phyloP scores from a whole-genome alignment of 2,329 filamentous ascomycete genomes.

The Exophiala sp. region DNA sequence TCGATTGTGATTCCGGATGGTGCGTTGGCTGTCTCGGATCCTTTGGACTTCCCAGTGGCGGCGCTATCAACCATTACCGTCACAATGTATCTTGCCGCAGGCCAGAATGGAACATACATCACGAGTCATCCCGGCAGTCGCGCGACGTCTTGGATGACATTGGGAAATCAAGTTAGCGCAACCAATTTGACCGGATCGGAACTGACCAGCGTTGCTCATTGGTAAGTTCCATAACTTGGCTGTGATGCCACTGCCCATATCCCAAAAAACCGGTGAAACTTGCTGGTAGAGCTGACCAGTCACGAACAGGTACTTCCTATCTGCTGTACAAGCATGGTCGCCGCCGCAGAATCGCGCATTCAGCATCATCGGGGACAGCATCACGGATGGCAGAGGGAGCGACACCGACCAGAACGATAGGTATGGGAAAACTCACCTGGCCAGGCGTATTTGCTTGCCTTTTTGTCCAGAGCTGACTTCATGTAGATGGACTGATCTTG shows the following conservation, averaged over 20 bases:
- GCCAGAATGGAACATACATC: conserved; percentile 56
- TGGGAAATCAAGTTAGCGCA: conserved; percentile 55
- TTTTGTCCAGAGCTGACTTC: neutral
- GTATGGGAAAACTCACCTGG: conserved; percentile 18
- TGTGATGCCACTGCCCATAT: neutral
- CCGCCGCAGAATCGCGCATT: conserved; percentile 45
- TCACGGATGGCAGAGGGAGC: conserved; percentile 62
- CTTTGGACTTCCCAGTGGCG: conserved; percentile 53
- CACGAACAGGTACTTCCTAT: conserved; percentile 57
- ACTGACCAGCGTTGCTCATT: conserved; percentile 40
- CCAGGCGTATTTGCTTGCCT: neutral
- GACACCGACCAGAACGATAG: conserved; percentile 59
- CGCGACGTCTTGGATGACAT: conserved; percentile 58
- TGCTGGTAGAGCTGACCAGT: conserved; percentile 21
- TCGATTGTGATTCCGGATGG: conserved; percentile 55
- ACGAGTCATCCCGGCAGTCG: conserved; percentile 64
- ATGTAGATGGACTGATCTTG: conserved; percentile 55
- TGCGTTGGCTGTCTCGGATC: conserved; percentile 59
- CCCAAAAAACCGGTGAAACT: neutral
- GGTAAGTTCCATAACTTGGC: conserved; percentile 31
- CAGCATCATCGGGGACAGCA: conserved; percentile 60
- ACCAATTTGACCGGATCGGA: conserved; percentile 46
- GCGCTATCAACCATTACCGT: conserved; percentile 55
- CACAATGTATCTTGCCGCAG: conserved; percentile 55
- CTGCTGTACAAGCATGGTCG: conserved; percentile 54